phyloP scores from a whole-genome alignment of 352 stramenopile genomes.

The Globisporangium camurandrum region DNA sequence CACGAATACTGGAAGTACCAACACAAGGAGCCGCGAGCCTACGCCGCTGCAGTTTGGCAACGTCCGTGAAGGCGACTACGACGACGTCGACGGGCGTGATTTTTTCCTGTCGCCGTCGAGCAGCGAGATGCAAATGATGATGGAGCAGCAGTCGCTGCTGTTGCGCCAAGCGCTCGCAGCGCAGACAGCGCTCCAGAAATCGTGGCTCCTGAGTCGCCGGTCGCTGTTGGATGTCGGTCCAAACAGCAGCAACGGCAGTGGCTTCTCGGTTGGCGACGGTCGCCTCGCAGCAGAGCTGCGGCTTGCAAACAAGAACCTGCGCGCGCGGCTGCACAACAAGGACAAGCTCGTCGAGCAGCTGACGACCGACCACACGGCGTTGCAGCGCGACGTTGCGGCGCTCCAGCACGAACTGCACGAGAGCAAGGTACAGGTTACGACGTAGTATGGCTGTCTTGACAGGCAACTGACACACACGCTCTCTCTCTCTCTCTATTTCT shows the following conservation, averaged over 20 bases:
- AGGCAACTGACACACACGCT: background rate
- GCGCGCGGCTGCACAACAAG: conserved; percentile 71
- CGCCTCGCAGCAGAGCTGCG: conserved; percentile 71
- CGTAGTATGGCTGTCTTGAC: background rate
- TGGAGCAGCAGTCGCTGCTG: conserved; percentile 72
- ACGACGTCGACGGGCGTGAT: conserved; percentile 55
- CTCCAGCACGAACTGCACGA: conserved; percentile 53
- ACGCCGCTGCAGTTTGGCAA: conserved; percentile 36
- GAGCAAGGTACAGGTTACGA: conserved; percentile 37
- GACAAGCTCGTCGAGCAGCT: conserved; percentile 79
- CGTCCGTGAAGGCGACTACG: conserved; percentile 34
- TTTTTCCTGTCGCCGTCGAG: conserved; percentile 80
- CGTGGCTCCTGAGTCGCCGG: conserved; percentile 74
- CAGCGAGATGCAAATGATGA: conserved; percentile 86
- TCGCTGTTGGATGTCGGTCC: conserved; percentile 52
- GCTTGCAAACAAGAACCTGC: conserved; percentile 83
- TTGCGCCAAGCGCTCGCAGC: conserved; percentile 64
- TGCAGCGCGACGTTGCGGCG: conserved; percentile 45
- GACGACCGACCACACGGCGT: conserved; percentile 57
- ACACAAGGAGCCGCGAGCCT: conserved; percentile 10
- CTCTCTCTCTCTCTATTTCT: background rate
- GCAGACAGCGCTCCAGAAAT: conserved; percentile 64
- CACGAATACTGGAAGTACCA: too few species aligned
- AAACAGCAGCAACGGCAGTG: too few species aligned
- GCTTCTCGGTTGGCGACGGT: conserved; percentile 77